Evolutionary conservation across 768 basidiomycete species (phyloP), one percentile per base, ranked within the genome.

Genomic region (Serendipita sp.): DNA sequence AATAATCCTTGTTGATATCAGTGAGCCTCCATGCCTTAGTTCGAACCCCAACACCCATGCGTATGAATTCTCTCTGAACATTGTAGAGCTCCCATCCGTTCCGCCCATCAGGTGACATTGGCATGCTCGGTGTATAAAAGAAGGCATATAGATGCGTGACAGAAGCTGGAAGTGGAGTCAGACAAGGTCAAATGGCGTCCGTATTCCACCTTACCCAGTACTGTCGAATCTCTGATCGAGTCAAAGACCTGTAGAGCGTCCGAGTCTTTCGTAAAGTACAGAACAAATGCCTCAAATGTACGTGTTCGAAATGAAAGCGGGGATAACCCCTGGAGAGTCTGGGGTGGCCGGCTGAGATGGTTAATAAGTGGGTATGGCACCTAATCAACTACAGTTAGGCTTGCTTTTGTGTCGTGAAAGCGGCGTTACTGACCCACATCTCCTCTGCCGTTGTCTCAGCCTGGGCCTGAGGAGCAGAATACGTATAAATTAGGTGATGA

Each of bases 21-120:
- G 92, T 95, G 70, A 94, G 94, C 22, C 96, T 82, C 96, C 96
- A 99, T 11, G 94, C 88, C 72, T 90, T 95, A 2, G 88, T 88
- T 31, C 95, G 82, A 14, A 82, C 79, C 7, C 93, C 94, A 41
- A 98, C 79, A 9, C 96, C 96, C 91, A 97, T 97, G 16, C 96
- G 82, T 3, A 84, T 82, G 71, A 92, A 98, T 72, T 99, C 96
- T 63, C 88, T 83, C 60, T 89, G 78, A 2, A 91, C 88, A 42
- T 86, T 86, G 71, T 92, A 99, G 41, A 94, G 66, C 0, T 76
- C 76, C 96, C 96, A 98, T 3, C 94, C 92, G 62, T 79, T 79
- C 24, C 30, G 20, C 11, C 53, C 53, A 56, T 69, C 77, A 24
- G 78, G 72, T 26, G 83, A 71, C n/a, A 86, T 74, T 2, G 88